These are phyloP conservation scores for Pseudotsuga menziesii DNA, from an alignment of 75 land plant species.

Conservation along the genomic window DNA sequence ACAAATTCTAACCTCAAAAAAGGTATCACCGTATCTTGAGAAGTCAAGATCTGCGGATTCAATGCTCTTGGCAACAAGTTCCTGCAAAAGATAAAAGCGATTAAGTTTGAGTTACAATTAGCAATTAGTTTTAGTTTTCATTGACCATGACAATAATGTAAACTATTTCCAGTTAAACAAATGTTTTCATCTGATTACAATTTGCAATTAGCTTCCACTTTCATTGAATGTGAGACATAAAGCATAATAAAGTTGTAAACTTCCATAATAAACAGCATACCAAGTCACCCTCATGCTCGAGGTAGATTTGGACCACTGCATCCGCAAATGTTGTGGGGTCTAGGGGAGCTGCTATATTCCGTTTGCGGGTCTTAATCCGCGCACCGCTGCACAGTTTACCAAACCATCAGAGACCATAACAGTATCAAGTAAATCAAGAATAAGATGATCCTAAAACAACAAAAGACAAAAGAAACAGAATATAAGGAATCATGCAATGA, in stretches of 20 bases:
- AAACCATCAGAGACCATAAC: neutral
- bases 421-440: neutral
- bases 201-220: neutral
- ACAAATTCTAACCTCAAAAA: constrained; percentile 71
- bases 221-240: neutral
- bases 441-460: neutral
- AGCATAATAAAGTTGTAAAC: neutral
- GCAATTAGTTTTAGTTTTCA: neutral
- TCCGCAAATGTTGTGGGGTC: constrained; percentile 95
- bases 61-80: constrained; percentile 78
- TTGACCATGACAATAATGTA: neutral
- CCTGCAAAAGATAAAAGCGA: constrained; percentile 31
- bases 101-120: neutral
- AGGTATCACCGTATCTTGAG: constrained; percentile 98
- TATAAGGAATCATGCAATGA: too few species aligned
- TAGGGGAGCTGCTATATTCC: constrained; percentile 96
- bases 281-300: constrained; percentile 98
- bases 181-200: neutral
- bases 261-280: constrained; percentile 25
- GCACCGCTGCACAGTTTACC: constrained; percentile 63
- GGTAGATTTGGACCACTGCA: constrained; percentile 96
- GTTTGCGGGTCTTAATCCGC: constrained; percentile 99
- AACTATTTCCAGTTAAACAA: neutral
- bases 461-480: too few species aligned
- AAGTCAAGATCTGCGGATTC: constrained; percentile 94